phyloP scores from a whole-genome alignment of 441 rosid genomes.

The Hura crepitans region DNA sequence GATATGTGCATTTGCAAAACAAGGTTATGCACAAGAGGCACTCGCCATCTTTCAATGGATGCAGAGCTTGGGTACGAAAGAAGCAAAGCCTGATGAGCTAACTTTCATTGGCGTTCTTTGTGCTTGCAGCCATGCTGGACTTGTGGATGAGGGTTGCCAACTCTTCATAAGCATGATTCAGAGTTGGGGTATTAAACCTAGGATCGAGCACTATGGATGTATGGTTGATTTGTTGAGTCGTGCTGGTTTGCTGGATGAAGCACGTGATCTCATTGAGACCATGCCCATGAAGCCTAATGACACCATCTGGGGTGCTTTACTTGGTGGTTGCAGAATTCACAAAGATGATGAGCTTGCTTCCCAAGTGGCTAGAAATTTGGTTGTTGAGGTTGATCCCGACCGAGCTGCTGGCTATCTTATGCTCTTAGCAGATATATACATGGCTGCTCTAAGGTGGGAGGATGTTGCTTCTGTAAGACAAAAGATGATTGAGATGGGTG shows the following conservation, averaged over 20 bases:
- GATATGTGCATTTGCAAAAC: slow-evolving; percentile 49
- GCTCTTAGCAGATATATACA: slow-evolving; percentile 40
- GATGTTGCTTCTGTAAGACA: slow-evolving; percentile 38
- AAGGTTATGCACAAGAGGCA: slow-evolving; percentile 44
- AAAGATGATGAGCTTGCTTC: slow-evolving; percentile 43
- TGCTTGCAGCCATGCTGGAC: slow-evolving; percentile 62
- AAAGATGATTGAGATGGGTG: slow-evolving; percentile 36
- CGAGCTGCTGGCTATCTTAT: slow-evolving; percentile 36
- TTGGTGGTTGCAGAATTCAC: slow-evolving; percentile 51
- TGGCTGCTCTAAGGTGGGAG: slow-evolving; percentile 38
- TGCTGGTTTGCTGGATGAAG: slow-evolving; percentile 53
- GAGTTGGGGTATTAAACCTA: slow-evolving; percentile 36
- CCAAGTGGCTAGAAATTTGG: slow-evolving; percentile 32
- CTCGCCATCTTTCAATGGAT: slow-evolving; percentile 37
- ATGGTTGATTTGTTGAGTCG: slow-evolving; percentile 56
- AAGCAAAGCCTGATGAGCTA: slow-evolving; percentile 41
- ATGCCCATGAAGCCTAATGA: slow-evolving; percentile 54
- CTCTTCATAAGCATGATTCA: slow-evolving; percentile 35
- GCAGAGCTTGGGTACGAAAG: slow-evolving; percentile 32
- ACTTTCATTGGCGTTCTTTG: slow-evolving; percentile 45
- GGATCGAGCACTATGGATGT: slow-evolving; percentile 54
- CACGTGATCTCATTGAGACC: slow-evolving; percentile 34
- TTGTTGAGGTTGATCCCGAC: slow-evolving; percentile 33
- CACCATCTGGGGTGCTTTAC: slow-evolving; percentile 54
- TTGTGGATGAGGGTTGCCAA: slow-evolving; percentile 38